These are phyloP conservation scores for Hortaea werneckii DNA, from an alignment of 2,329 filamentous ascomycete species.

Conservation along the genomic window DNA sequence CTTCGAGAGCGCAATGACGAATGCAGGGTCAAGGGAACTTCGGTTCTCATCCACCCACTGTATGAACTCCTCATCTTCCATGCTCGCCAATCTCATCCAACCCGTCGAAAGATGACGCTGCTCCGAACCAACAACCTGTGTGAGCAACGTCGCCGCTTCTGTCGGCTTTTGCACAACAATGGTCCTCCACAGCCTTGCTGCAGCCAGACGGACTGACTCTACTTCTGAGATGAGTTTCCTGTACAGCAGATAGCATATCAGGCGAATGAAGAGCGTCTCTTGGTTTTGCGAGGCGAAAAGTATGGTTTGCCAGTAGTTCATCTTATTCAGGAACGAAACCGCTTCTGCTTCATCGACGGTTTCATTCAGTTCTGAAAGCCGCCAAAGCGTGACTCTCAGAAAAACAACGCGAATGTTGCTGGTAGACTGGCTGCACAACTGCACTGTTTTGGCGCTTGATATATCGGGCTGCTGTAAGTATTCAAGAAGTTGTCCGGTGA, in stretches of 20 bases:
- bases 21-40: constrained; percentile 66
- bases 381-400: constrained; percentile 66
- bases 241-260: constrained; percentile 90
- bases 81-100: constrained; percentile 73
- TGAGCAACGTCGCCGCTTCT: constrained; percentile 65
- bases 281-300: constrained; percentile 67
- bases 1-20: constrained; percentile 70
- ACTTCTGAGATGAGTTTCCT: constrained; percentile 69
- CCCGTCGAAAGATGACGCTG: constrained; percentile 62
- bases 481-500: constrained; percentile 74
- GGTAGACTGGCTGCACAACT: constrained; percentile 81
- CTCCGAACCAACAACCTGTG: constrained; percentile 58
- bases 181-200: constrained; percentile 81
- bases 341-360: constrained; percentile 52
- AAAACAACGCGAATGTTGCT: constrained; percentile 66
- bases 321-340: constrained; percentile 65
- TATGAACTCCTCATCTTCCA: constrained; percentile 83
- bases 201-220: constrained; percentile 57
- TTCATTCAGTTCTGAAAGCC: constrained; percentile 74
- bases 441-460: constrained; percentile 69
- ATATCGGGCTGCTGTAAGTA: constrained; percentile 81
- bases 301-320: constrained; percentile 93
- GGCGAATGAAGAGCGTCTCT: constrained; percentile 70
- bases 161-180: constrained; percentile 87
- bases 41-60: constrained; percentile 79